A percentile compares a stretch with the other conserved stretches of the same genome.
These are phyloP conservation scores for Clitopilus passeckerianus DNA, from an alignment of 768 basidiomycete species.

Conservation along the genomic window DNA sequence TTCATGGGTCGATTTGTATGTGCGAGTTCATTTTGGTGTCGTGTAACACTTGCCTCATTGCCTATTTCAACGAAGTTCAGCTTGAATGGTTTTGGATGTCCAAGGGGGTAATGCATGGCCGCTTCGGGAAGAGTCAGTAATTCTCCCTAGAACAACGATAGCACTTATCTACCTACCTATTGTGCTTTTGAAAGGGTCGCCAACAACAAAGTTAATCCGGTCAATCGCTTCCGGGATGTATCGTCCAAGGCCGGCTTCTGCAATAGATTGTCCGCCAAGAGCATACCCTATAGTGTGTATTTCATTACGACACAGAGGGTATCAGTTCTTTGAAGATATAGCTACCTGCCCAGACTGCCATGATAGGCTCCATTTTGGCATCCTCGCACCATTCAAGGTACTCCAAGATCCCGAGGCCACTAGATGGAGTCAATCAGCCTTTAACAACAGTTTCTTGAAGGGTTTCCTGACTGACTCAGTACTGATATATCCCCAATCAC, in stretches of 20 bases:
- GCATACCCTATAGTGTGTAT: no score
- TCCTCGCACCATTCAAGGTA: conserved; percentile 51
- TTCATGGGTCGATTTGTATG: neutral
- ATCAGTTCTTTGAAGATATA: neutral
- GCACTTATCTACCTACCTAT: conserved; percentile 22
- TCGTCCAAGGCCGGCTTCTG: conserved; percentile 37
- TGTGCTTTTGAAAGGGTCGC: conserved; percentile 32
- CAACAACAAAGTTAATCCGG: conserved; percentile 56
- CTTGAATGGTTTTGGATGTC: conserved; percentile 48
- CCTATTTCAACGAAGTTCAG: conserved; percentile 50
- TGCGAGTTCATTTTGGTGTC: neutral
- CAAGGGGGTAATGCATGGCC: conserved; percentile 50
- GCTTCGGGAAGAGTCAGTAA: no score
- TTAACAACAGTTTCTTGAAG: no score
- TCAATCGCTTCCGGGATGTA: conserved; percentile 54
- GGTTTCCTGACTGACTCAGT: no score
- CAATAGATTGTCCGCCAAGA: conserved; percentile 37
- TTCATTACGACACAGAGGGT: no score
- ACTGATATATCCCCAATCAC: conserved; percentile 59
- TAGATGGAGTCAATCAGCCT: conserved; percentile 3
- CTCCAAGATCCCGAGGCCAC: conserved; percentile 24
- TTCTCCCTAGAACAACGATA: no score
- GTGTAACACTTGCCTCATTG: conserved; percentile 37
- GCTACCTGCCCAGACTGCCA: conserved; percentile 55
- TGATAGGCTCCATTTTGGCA: conserved; percentile 49